Evolutionary conservation across 164 flowering plant genomes (phyloP).

Genomic region (Akebia trifoliata): DNA sequence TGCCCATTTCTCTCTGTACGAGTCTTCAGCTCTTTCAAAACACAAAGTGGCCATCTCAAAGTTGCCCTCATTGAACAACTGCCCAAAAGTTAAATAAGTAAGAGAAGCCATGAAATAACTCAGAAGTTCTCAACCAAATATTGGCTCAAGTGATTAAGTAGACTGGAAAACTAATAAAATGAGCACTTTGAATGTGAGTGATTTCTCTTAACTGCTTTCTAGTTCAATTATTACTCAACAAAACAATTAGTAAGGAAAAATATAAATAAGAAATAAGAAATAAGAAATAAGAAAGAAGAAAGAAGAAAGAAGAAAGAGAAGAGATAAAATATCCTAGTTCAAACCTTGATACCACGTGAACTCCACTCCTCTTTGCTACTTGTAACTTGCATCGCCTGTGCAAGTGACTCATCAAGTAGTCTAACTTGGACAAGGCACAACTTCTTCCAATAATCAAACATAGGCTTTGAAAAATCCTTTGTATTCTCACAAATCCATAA

Average conservation of each 20-base stretch:
- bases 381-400: constrained; percentile 55
- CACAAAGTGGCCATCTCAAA: constrained; percentile 76
- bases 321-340: too few species aligned
- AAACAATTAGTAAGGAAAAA: too few species aligned
- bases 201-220: too few species aligned
- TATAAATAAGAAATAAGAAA: too few species aligned
- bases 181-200: too few species aligned
- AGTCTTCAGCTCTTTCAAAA: constrained; percentile 70
- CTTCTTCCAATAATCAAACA: constrained; percentile 76
- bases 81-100: constrained; percentile 10
- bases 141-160: too few species aligned
- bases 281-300: too few species aligned
- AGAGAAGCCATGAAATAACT: too few species aligned
- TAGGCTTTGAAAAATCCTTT: constrained; percentile 47
- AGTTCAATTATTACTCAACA: too few species aligned
- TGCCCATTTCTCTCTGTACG: constrained; percentile 43
- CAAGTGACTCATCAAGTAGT: constrained; percentile 51
- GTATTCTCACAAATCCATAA: constrained; percentile 72
- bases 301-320: too few species aligned
- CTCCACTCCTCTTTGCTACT: constrained; percentile 75
- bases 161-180: too few species aligned
- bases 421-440: constrained; percentile 44
- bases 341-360: constrained; percentile 57
- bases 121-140: too few species aligned
- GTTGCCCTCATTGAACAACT: constrained; percentile 57